Evolutionary conservation across 139 green algal species (phyloP).

Genomic region (Volvox reticuliferus): DNA sequence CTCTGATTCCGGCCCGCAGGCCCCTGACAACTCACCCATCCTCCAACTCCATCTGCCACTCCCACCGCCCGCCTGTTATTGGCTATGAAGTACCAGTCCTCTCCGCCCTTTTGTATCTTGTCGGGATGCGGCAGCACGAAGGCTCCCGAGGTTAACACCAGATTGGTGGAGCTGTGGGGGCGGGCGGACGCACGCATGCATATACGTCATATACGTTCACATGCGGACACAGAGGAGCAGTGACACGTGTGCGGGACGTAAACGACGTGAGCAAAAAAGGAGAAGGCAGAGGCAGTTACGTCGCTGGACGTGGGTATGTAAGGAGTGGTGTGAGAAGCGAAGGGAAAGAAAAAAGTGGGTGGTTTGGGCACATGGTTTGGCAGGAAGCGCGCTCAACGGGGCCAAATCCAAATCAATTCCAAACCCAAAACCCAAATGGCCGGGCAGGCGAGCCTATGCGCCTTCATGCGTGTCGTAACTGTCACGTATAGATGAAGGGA

Average conservation of each 20-base stretch:
- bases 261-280: not conserved
- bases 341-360: no score
- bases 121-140: slow-evolving; percentile 88
- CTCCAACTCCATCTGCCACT: slow-evolving; percentile 91
- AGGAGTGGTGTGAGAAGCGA: not conserved
- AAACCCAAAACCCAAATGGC: not conserved
- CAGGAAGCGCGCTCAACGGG: no score
- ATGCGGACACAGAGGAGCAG: not conserved
- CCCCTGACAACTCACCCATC: slow-evolving; percentile 73
- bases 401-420: not conserved
- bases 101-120: slow-evolving; percentile 83
- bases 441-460: not conserved
- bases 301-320: not conserved
- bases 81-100: slow-evolving; percentile 90
- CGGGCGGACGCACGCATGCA: not conserved
- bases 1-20: no score
- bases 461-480: not conserved
- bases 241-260: not conserved
- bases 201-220: not conserved
- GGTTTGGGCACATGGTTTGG: no score
- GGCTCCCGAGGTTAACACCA: slow-evolving; percentile 71
- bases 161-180: not conserved
- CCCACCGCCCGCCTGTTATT: slow-evolving; percentile 69
- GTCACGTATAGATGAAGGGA: not conserved
- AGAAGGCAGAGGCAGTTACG: not conserved